These are phyloP conservation scores for Hymenoscyphus linearis DNA, from an alignment of 2,329 filamentous ascomycete species.

Conservation along the genomic window DNA sequence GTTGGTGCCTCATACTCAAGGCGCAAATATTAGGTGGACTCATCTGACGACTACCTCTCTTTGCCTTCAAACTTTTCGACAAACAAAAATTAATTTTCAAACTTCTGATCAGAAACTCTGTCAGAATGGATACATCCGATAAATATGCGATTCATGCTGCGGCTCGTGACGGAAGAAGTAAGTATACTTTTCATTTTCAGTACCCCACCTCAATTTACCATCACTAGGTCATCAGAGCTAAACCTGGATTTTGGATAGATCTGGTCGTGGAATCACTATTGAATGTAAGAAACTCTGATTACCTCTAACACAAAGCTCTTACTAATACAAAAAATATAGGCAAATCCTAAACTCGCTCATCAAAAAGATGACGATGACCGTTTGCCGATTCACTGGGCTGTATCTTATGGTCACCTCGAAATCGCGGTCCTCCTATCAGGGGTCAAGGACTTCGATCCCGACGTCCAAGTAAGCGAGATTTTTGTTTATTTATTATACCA, in stretches of 20 bases:
- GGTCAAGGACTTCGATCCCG: constrained; percentile 71
- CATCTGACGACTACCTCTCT: constrained; percentile 7
- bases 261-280: constrained; percentile 69
- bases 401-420: constrained; percentile 71
- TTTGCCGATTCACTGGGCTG: constrained; percentile 90
- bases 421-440: constrained; percentile 70
- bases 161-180: constrained; percentile 78
- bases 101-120: not conserved
- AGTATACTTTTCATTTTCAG: constrained; percentile 24
- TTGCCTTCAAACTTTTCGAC: not conserved
- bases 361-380: constrained; percentile 79
- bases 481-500: not conserved
- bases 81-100: not conserved
- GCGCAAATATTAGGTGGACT: constrained; percentile 11
- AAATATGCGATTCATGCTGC: constrained; percentile 86
- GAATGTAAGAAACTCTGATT: constrained; percentile 44
- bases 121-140: constrained; percentile 38
- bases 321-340: constrained; percentile 40
- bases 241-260: constrained; percentile 41
- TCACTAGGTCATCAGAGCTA: constrained; percentile 6
- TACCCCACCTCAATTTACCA: not conserved
- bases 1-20: constrained; percentile 7
- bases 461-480: constrained; percentile 57
- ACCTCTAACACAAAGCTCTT: constrained; percentile 6
- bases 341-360: constrained; percentile 71